Evolutionary conservation across 495 filamentous ascomycete genomes (phyloP).

Genomic region (Halenospora varia): DNA sequence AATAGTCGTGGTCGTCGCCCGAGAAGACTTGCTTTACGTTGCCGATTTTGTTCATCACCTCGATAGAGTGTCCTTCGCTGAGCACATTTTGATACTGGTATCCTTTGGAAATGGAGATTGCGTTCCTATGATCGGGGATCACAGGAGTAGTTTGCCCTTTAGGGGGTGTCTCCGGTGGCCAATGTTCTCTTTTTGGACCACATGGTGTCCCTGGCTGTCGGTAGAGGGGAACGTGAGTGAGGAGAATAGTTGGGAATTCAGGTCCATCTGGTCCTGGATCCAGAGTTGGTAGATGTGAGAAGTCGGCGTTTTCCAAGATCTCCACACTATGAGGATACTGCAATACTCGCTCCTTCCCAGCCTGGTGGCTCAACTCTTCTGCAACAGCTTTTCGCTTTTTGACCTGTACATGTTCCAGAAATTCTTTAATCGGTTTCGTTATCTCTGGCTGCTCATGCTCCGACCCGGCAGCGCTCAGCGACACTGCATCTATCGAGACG

Average conservation of each 20-base stretch:
- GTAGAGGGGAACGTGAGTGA: constrained; percentile 89
- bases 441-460: constrained; percentile 49
- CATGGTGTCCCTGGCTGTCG: constrained; percentile 78
- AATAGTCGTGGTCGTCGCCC: constrained; percentile 98
- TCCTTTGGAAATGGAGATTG: constrained; percentile 68
- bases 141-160: constrained; percentile 49
- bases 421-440: constrained; percentile 72
- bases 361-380: constrained; percentile 48
- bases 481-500: constrained; percentile 84
- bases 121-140: constrained; percentile 68
- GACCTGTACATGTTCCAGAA: constrained; percentile 58
- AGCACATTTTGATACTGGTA: constrained; percentile 99
- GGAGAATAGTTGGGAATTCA: constrained; percentile 76
- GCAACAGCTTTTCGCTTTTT: constrained; percentile 49
- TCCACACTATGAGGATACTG: constrained; percentile 50
- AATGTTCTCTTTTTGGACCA: constrained; percentile 81
- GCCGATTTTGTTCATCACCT: constrained; percentile 67
- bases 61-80: constrained; percentile 63
- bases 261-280: constrained; percentile 33
- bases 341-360: constrained; percentile 42
- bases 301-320: constrained; percentile 39
- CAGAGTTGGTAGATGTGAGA: constrained; percentile 32
- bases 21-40: constrained; percentile 81
- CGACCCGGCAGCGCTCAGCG: constrained; percentile 66
- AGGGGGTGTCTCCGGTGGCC: constrained; percentile 61